Evolutionary conservation across 768 basidiomycete species (phyloP), one percentile per base, ranked within the genome.

Genomic region (Lactarius evosmus): DNA sequence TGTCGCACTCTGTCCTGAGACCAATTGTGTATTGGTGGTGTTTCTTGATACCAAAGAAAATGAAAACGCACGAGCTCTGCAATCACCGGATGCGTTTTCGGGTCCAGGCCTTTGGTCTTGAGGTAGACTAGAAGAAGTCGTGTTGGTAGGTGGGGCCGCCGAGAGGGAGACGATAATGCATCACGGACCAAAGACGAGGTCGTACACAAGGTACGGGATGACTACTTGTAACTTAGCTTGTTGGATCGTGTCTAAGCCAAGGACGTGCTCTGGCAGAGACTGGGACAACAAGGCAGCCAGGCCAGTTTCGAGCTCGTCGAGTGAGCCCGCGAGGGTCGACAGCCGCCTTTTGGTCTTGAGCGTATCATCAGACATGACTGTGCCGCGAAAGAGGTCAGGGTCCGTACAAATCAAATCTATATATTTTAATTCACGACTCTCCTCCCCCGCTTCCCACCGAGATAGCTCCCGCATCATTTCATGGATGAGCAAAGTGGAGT

Each of bases 141-240:
- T 29, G 56, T 17, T 50, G 22, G 22, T 29, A 2, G 51, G 51
- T 55, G 3, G 62, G 27, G 38, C 61, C 4, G 44, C 36, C 19
- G 19, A 32, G 34, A 44, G 32, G 34, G 4, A 29, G n/a, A 29
- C 27, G 32, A 62, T 14, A 65, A 33, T 53, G 30, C 30, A 17
- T 33, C 5, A 78, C 86, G 67, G 66, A 93, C 93, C 86, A 75
- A 92, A 93, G n/a, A 93, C 77, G 11, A 95, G 80, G 73, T 93
- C 91, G 70, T 94, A 91, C 3, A 89, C 80, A 33, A 91, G 79
- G 74, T 94, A 94, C n/a, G 91, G 89, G 49, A 94, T 71, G 38
- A 85, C 78, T 6, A 86, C 86, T 66, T 94, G 89, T 3, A 93
- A 74, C 73, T 93, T 92, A 29, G 91, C 92, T 70, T 91, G 89